Base-by-base conservation (phyloP, 2,329 filamentous ascomycete genomes). In the Sclerotinia nivalis region DNA sequence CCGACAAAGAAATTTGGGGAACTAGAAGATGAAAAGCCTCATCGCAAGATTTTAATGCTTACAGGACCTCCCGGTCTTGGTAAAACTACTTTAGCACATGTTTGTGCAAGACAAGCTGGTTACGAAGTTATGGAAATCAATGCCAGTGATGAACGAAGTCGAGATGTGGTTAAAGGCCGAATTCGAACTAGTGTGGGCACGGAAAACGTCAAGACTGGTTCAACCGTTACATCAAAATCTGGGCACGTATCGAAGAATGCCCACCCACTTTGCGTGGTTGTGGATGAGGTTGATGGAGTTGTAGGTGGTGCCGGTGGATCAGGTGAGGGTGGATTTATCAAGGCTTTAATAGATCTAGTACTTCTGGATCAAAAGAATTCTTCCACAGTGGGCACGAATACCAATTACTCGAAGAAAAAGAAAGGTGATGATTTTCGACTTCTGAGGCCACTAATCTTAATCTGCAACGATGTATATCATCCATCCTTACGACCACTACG, bases 71-170 rank as follows among this genome's bases (percentile, higher is more conserved):
- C 96, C 0, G 96, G 96, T 2, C 83, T 99, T 15, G 96, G 96
- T 40, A 99, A 99, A 83, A 99, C 96, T 0, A 99, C 96, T 0
- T 80, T 99, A 61, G 96, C 96, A 1, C 96, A 99, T 80, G 96
- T 99, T 0, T 98, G 96, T 78, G 96, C 96, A 0, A 90, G 86
- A 74, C 96, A 99, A 80, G 96, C 96, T 7, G 96, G 96, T 0
- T 99, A 99, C 76, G 96, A 98, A 77, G 92, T 97, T 1, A 87
- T 98, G 78, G 96, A 99, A 79, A 97, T 99, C 81, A 99, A 99
- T 76, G 96, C 96, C 12, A 98, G 95, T 76, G 96, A 99, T 77
- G 96, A 99, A 78, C 87, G 96, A 76, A 97, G 93, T 77, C 86
- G 87, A 43, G 89, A 95, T 76, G 93, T 99, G 1, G 96, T 99